Percentiles rank a stretch among this genome's conserved stretches.
These are phyloP conservation scores for Asclepias syriaca DNA, from an alignment of 257 asterid species.

Conservation along the genomic window DNA sequence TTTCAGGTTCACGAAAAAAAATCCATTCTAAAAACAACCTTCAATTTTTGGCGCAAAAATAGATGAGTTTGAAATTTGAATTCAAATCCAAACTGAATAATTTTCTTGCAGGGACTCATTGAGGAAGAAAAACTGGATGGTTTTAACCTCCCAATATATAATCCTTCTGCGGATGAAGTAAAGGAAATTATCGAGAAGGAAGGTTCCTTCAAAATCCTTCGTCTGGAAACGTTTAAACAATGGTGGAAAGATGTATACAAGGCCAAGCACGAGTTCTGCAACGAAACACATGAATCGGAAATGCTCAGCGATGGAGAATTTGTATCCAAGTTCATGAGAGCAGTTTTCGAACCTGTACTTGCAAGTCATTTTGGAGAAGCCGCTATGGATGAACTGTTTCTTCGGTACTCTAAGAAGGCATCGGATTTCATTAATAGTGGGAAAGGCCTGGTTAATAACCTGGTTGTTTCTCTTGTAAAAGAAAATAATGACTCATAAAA, in stretches of 20 bases:
- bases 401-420: constrained; percentile 1
- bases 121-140: constrained; percentile 9
- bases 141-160: constrained; percentile 15
- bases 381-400: constrained; percentile 9
- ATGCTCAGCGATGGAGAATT: background rate
- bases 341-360: constrained; percentile 10
- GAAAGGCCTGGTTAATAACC: constrained; percentile 6
- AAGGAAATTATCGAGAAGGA: constrained; percentile 3
- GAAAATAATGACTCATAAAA: no score
- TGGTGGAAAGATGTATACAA: constrained; percentile 5
- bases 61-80: no score
- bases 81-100: no score
- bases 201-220: constrained; percentile 15
- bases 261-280: background rate
- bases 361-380: constrained; percentile 13
- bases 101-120: constrained; percentile 4
- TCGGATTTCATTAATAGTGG: background rate
- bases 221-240: constrained; percentile 12
- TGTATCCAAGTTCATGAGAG: constrained; percentile 8
- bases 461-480: constrained; percentile 7
- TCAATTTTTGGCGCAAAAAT: no score
- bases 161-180: constrained; percentile 14
- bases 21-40: no score
- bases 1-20: no score
- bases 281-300: background rate